A percentile compares a stretch with the other conserved stretches of the same genome.
These are phyloP conservation scores for Capsicum rhomboideum DNA, from an alignment of 257 asterid genomes.

Conservation along the genomic window DNA sequence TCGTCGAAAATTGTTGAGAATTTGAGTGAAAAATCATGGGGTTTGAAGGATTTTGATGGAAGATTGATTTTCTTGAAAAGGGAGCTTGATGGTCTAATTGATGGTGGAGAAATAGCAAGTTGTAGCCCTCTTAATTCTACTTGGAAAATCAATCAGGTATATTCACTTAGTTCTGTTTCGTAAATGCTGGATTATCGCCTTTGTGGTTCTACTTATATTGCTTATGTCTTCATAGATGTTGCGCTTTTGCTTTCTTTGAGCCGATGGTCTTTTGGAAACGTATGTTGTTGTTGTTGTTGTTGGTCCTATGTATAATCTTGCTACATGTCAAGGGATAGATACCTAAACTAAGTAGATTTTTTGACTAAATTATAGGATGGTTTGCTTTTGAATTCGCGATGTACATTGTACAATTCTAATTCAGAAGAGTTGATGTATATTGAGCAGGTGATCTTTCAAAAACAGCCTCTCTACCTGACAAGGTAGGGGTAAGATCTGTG, in stretches of 20 bases:
- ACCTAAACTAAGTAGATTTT: not conserved
- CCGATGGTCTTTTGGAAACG: too few species aligned
- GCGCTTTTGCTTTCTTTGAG: too few species aligned
- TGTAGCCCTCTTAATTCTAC: conserved; percentile 40
- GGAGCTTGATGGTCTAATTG: conserved; percentile 25
- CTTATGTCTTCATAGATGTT: too few species aligned
- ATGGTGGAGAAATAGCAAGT: conserved; percentile 20
- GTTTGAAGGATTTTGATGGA: conserved; percentile 26
- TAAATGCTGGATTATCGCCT: not conserved
- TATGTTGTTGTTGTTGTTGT: too few species aligned
- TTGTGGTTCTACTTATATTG: not conserved
- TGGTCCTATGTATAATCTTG: not conserved
- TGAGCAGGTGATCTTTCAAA: too few species aligned
- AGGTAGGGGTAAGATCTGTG: too few species aligned
- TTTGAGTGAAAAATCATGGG: conserved; percentile 41
- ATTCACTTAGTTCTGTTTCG: not conserved
- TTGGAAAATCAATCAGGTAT: conserved; percentile 68
- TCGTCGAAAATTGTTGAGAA: conserved; percentile 30
- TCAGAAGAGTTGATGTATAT: conserved; percentile 65
- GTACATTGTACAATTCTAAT: conserved; percentile 44
- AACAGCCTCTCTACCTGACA: too few species aligned
- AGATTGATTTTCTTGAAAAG: conserved; percentile 46
- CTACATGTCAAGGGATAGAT: not conserved
- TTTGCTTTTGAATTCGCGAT: conserved; percentile 46
- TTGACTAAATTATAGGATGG: conserved; percentile 36